Conservation (phyloP, 2,329 filamentous ascomycete genomes). For the Calonectria multiphialidica region DNA sequence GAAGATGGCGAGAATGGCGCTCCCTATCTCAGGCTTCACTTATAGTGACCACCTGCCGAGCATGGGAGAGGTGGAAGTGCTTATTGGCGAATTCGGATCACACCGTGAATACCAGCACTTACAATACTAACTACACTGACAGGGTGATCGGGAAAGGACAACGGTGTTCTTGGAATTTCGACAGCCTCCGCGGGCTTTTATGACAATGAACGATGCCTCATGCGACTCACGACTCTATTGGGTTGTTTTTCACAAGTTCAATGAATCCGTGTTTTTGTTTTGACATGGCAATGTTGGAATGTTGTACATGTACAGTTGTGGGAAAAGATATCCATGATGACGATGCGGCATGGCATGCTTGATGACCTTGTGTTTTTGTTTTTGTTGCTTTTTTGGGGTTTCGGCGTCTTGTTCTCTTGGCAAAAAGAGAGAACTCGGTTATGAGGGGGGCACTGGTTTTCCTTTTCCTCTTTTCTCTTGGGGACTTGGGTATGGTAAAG, state of each 20-base stretch:
- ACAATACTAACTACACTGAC: conserved; percentile 10
- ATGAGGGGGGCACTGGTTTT: background rate
- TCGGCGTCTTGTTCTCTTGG: background rate
- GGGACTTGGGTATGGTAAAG: conserved; percentile 6
- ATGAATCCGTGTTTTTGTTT: conserved; percentile 19
- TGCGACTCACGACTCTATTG: conserved; percentile 31
- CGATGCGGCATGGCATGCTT: conserved; percentile 37
- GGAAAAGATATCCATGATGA: conserved; percentile 37
- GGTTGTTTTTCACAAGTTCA: conserved; percentile 28
- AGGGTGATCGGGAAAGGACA: conserved; percentile 20
- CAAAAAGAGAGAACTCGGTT: background rate
- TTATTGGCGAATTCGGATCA: no score
- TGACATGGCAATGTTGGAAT: conserved; percentile 27
- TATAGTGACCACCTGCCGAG: conserved; percentile 24
- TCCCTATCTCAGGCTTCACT: conserved; percentile 46
- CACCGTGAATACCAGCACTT: background rate
- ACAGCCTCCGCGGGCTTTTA: conserved; percentile 6
- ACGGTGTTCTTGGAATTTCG: conserved; percentile 7
- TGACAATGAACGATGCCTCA: conserved; percentile 33
- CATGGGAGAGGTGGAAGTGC: no score
- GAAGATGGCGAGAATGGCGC: conserved; percentile 50
- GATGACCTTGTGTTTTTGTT: conserved; percentile 22
- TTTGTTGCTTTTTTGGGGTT: conserved; percentile 1
- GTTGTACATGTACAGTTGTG: conserved; percentile 35
- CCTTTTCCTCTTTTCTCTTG: background rate